Evolutionary conservation across 306 rosid genomes (phyloP).

Genomic region (Quercus glauca): DNA sequence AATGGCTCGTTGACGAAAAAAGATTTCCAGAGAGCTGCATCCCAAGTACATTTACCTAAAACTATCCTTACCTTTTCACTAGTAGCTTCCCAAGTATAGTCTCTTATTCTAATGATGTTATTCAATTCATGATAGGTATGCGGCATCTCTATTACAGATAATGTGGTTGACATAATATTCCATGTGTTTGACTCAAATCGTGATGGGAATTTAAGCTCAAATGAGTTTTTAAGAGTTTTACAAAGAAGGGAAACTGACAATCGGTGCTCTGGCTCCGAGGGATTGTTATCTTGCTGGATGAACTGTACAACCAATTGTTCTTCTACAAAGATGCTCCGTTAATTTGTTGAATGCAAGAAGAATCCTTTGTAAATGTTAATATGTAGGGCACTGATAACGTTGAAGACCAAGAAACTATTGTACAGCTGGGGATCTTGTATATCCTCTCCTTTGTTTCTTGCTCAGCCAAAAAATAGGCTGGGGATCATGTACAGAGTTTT

Average conservation of each 20-base stretch:
- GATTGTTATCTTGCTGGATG: slow-evolving; percentile 55
- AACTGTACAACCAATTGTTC: slow-evolving; percentile 47
- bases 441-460: too few species aligned
- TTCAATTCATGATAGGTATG: slow-evolving; percentile 52
- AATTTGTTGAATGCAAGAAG: not conserved
- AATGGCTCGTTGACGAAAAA: slow-evolving; percentile 56
- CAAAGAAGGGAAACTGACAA: slow-evolving; percentile 44
- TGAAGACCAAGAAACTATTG: too few species aligned
- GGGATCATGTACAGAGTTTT: too few species aligned
- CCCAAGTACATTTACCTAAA: slow-evolving; percentile 46
- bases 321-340: slow-evolving; percentile 33
- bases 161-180: slow-evolving; percentile 66
- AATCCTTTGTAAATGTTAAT: too few species aligned
- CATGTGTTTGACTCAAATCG: slow-evolving; percentile 66
- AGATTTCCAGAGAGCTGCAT: slow-evolving; percentile 85
- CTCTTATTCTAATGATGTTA: not conserved
- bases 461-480: too few species aligned
- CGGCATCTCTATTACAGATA: slow-evolving; percentile 45
- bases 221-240: slow-evolving; percentile 60
- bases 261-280: slow-evolving; percentile 25
- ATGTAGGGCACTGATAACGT: not conserved
- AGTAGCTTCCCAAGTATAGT: not conserved
- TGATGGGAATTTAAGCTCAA: slow-evolving; percentile 57
- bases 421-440: too few species aligned
- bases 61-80: not conserved